A percentile compares a stretch with the other conserved stretches of the same genome.
Conservation (phyloP, 177 flowering plant species). For the Vitis hybrid region DNA sequence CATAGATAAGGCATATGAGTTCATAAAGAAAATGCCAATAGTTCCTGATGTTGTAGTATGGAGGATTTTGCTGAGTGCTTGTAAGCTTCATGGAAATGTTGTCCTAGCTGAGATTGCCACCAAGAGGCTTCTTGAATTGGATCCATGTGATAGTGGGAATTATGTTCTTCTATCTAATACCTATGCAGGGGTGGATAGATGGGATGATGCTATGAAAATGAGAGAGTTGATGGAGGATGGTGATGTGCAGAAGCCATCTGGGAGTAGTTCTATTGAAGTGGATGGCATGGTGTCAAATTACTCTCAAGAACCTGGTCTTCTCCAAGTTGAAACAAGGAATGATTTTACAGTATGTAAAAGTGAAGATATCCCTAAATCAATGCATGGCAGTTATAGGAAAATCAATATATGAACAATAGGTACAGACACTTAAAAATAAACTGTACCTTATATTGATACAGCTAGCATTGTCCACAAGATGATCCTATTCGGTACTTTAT, state of each 20-base stretch:
- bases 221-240: slow-evolving; percentile 48
- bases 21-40: slow-evolving; percentile 49
- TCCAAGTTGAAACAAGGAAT: not conserved
- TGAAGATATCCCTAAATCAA: not conserved
- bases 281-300: slow-evolving; percentile 3
- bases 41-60: slow-evolving; percentile 49
- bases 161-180: slow-evolving; percentile 53
- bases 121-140: slow-evolving; percentile 49
- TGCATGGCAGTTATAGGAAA: not conserved
- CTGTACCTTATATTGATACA: not conserved
- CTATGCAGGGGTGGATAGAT: slow-evolving; percentile 50
- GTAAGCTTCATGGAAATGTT: slow-evolving; percentile 55
- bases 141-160: slow-evolving; percentile 50
- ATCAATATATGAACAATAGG: not conserved
- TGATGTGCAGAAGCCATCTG: slow-evolving; percentile 51
- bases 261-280: slow-evolving; percentile 52
- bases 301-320: not conserved
- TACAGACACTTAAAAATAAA: not conserved
- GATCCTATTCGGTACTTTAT: not conserved
- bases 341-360: not conserved
- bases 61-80: slow-evolving; percentile 61
- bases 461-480: not conserved
- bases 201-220: slow-evolving; percentile 47
- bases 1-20: slow-evolving; percentile 51
- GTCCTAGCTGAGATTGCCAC: slow-evolving; percentile 48